phyloP scores from a whole-genome alignment of 139 green algal species.

The Chlamydomonas sphaeroides region DNA sequence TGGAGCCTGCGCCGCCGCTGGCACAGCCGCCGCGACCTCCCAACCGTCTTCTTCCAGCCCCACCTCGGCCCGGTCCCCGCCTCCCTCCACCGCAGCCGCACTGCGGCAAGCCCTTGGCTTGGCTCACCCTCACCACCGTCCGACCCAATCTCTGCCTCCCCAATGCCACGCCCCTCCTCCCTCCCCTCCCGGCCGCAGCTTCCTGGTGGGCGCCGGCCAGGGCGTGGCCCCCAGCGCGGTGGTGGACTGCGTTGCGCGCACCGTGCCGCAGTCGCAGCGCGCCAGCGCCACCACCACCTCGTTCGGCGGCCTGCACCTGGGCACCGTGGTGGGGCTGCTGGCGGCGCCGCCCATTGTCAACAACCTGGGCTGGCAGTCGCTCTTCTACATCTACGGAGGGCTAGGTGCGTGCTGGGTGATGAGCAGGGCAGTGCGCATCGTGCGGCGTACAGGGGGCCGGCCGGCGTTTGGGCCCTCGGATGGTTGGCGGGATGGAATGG shows the following conservation, averaged over 20 bases:
- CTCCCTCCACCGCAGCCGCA: too few species aligned
- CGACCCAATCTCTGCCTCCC: too few species aligned
- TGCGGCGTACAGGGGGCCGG: too few species aligned
- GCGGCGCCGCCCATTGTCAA: constrained; percentile 74
- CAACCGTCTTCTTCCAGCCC: too few species aligned
- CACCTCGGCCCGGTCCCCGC: too few species aligned
- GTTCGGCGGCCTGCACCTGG: constrained; percentile 89
- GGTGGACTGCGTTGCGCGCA: constrained; percentile 82
- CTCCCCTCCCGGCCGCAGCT: background rate
- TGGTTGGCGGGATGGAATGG: too few species aligned
- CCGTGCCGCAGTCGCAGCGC: constrained; percentile 65
- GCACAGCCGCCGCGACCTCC: too few species aligned
- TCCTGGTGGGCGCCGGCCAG: constrained; percentile 83
- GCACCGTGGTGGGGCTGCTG: constrained; percentile 61
- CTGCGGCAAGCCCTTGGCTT: too few species aligned
- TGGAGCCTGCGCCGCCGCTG: too few species aligned
- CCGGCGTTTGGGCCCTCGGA: too few species aligned
- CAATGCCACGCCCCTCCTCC: too few species aligned
- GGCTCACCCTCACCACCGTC: background rate
- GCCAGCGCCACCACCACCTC: constrained; percentile 75
- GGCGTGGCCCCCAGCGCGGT: constrained; percentile 77
- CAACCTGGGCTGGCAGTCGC: constrained; percentile 78
- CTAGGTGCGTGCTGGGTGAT: background rate
- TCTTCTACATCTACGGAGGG: constrained; percentile 91
- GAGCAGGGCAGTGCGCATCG: too few species aligned